Percentiles rank a stretch among this genome's conserved stretches.
Evolutionary conservation across 2,329 filamentous ascomycete genomes (phyloP).

Genomic region (Sporothrix pallida): DNA sequence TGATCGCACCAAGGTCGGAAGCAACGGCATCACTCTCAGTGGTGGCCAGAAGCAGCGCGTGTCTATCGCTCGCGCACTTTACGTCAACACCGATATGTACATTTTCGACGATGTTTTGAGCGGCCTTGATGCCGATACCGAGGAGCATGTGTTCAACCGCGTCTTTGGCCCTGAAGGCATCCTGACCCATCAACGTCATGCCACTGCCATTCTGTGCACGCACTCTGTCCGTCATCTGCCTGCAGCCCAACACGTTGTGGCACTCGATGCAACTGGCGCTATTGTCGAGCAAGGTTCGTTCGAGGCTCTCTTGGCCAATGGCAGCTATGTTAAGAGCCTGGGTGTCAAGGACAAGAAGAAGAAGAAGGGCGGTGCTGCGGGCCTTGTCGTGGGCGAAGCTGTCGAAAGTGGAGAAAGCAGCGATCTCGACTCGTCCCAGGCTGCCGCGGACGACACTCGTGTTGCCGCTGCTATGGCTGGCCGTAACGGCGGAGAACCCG

Average conservation of each 20-base stretch:
- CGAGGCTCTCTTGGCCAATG: constrained; percentile 46
- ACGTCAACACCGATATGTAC: constrained; percentile 39
- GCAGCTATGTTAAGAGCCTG: constrained; percentile 49
- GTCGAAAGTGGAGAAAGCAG: not conserved
- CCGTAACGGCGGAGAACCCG: not conserved
- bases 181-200: constrained; percentile 17
- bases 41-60: constrained; percentile 47
- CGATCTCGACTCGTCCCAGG: not conserved
- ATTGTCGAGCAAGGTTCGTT: constrained; percentile 54
- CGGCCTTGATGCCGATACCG: constrained; percentile 49
- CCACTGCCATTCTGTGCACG: constrained; percentile 46
- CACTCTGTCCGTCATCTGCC: constrained; percentile 50
- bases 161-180: constrained; percentile 45
- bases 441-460: not conserved
- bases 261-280: constrained; percentile 48
- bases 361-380: not conserved
- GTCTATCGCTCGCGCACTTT: constrained; percentile 41
- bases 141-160: constrained; percentile 48
- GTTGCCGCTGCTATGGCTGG: not conserved
- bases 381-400: not conserved
- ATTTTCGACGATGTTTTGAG: constrained; percentile 38
- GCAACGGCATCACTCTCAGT: constrained; percentile 47
- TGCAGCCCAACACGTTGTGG: constrained; percentile 54
- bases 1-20: constrained; percentile 46
- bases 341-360: constrained; percentile 40